Evolutionary conservation across 257 asterid genomes (phyloP), one percentile per base, ranked within the genome.

Genomic region (Solanum pinnatisectum): DNA sequence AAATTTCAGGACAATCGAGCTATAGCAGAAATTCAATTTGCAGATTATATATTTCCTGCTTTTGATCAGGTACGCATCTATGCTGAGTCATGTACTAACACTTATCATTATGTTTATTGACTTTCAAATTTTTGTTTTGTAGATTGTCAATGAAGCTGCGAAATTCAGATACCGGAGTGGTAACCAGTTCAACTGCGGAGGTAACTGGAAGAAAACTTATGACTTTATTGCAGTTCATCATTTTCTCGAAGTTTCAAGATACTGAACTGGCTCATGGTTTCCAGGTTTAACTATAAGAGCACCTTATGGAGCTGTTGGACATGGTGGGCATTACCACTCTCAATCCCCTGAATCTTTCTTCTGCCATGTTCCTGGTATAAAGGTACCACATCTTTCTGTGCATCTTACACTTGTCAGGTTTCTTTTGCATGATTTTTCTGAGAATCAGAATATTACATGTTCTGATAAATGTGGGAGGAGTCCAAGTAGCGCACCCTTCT

Each of bases 221-320:
- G 11, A 6, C 20, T 67, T 33, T n/a, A 18, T 87, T 18, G 36
- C 30, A 25, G 30, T 23, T 12, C 35, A 65, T 39, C 27, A 8
- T 72, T 36, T 70, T 59, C 10, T 35, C 18, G 20, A 33, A 22
- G 22, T 88, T 30, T 71, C n/a, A 71, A 86, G 68, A 30, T 86
- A 30, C 67, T 30, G 33, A 85, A 56, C 73, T 42, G 82, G 33
- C 49, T 46, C 56, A 82, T 65, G n/a, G 52, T 89, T 88, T 87
- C 65, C 91, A 97, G 99, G 99, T 76, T 94, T 97, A 88, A 97
- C 99, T 74, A 94, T 97, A 87, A 93, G 99, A 92, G 94, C 99
- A 84, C 99, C 99, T 82, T 97, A 97, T 91, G 99, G 99, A 90
- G 99, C 99, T 84, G 99, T 97, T 33, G 99, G 99, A 65, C 99